Evolutionary conservation across 2,329 filamentous ascomycete species (phyloP), one percentile per base, ranked within the genome.

Genomic region (Aspergillus transmontanensis): DNA sequence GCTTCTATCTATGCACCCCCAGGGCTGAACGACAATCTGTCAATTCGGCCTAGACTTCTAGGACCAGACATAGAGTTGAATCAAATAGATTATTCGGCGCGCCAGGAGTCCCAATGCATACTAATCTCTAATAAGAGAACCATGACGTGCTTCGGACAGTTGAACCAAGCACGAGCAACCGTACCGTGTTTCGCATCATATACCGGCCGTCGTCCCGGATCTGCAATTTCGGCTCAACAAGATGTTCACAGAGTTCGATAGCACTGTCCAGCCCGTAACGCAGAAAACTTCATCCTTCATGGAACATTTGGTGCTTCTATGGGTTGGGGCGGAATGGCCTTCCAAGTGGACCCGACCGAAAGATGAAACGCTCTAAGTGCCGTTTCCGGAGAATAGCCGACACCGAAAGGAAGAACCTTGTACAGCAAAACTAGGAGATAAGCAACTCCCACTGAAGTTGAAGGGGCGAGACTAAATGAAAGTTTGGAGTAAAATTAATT

Each of bases 341-440:
- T 6, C 10, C 16, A 32, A 39, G 51, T 55, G 51, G 51, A 39
- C 32, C 51, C 51, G 6, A 55, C n/a, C 6, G 14, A 39, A 26
- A 53, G 28, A 19, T 59, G 57, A 59, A 51, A 59, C 57, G 46
- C 45, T 32, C 57, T 59, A 59, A 59, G 21, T 53, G 12, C 46
- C 34, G 23, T n/a, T 53, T 53, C 21, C 46, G 32, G 46, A 51
- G 34, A 50, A 59, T 59, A 39, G 34, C 51, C 51, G 57, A 43
- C 34, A n/a, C 16, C 28, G 26, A 34, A 21, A 32, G 7, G 23
- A 32, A 28, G 21, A 48, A 21, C 39, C 30, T 11, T 45, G 4
- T 11, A 36, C 39, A 6, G 21, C 11, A 50, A 41, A 50, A 14
- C 3, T n/a, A 21, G 28, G 28, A n/a, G 28, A 21, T 21, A 32